Evolutionary conservation across 75 land plant species (phyloP).

Genomic region (Larix kaempferi): DNA sequence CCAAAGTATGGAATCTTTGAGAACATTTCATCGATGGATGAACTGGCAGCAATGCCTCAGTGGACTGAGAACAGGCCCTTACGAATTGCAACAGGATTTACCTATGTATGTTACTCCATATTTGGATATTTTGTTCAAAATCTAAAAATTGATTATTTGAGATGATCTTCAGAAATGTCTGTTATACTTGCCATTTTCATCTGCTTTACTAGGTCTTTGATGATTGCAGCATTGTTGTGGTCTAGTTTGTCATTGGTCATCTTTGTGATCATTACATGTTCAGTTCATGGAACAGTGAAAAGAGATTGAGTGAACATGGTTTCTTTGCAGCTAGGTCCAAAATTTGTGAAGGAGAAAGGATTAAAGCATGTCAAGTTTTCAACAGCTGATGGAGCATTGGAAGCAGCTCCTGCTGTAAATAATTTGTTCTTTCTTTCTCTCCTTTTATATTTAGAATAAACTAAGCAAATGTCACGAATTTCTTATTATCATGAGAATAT

Average conservation of each 20-base stretch:
- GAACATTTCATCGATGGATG: conserved; percentile 68
- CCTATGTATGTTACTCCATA: conserved; percentile 50
- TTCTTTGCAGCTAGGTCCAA: conserved; percentile 65
- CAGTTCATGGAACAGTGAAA: background rate
- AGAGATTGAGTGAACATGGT: background rate
- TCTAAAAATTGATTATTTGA: conserved; percentile 1
- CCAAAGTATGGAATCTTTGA: conserved; percentile 97
- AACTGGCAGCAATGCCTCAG: conserved; percentile 81
- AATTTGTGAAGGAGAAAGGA: conserved; percentile 77
- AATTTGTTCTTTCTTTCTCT: background rate
- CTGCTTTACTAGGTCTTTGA: background rate
- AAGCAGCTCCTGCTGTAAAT: conserved; percentile 95
- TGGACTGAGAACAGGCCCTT: conserved; percentile 87
- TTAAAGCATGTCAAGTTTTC: conserved; percentile 72
- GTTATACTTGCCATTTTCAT: background rate
- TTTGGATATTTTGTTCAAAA: background rate
- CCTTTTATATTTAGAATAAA: too few relatives aligned
- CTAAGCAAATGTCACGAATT: background rate
- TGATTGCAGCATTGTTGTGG: background rate
- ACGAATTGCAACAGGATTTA: conserved; percentile 87
- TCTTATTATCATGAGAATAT: too few relatives aligned
- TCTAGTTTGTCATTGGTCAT: conserved; percentile 2
- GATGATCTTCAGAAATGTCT: background rate
- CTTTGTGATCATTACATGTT: background rate
- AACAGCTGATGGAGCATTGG: conserved; percentile 97